phyloP scores from a whole-genome alignment of 129 eudicot genomes.

The Artemisia argyi region DNA sequence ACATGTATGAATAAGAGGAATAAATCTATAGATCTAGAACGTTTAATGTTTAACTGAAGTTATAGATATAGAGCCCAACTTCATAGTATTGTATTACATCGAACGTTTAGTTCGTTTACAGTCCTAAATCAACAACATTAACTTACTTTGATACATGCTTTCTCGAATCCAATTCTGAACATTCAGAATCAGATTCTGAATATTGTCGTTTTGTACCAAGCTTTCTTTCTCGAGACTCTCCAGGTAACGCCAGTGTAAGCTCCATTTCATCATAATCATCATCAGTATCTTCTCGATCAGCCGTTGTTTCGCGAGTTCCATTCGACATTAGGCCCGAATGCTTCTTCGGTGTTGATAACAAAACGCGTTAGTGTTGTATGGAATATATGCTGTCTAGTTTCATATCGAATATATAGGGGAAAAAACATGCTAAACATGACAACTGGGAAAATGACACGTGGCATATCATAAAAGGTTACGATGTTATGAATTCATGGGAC shows the following conservation, averaged over 20 bases:
- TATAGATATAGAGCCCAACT: no score
- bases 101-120: no score
- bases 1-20: no score
- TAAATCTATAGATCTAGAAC: no score
- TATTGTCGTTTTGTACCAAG: constrained; percentile 48
- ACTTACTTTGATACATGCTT: constrained; percentile 53
- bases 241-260: constrained; percentile 78
- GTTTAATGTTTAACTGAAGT: no score
- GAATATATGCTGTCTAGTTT: no score
- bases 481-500: constrained; percentile 21
- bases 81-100: no score
- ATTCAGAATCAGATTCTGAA: constrained; percentile 23
- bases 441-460: constrained; percentile 16
- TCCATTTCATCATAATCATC: constrained; percentile 57
- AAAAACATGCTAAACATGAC: background rate
- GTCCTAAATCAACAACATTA: background rate
- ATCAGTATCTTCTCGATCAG: constrained; percentile 27
- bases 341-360: background rate
- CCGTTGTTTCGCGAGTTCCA: constrained; percentile 5
- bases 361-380: constrained; percentile 8
- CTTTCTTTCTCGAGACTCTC: constrained; percentile 32
- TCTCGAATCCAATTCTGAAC: background rate
- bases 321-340: constrained; percentile 2
- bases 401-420: constrained; percentile 12
- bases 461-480: background rate